Evolutionary conservation across 2,329 filamentous ascomycete genomes (phyloP).

Genomic region (Lasiodiplodia citricola): DNA sequence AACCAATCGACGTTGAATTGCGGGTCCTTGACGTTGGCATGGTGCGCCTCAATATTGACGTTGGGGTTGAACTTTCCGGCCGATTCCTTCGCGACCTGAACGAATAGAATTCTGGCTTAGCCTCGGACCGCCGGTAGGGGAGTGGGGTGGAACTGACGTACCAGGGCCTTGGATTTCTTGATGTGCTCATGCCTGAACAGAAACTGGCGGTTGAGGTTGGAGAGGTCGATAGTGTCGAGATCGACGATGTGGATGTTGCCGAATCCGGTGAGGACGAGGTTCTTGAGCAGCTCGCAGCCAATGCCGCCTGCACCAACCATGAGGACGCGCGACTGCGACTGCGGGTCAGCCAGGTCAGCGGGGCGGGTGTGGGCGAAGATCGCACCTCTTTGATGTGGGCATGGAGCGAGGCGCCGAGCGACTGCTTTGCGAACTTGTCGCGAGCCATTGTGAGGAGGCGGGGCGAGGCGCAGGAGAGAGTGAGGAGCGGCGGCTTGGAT

Average conservation of each 20-base stretch:
- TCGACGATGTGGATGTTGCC: constrained; percentile 94
- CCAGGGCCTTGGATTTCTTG: constrained; percentile 93
- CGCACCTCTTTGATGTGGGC: constrained; percentile 71
- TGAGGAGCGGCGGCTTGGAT: constrained; percentile 18
- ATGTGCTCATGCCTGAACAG: constrained; percentile 97
- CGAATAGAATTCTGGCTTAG: constrained; percentile 15
- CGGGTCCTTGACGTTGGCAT: constrained; percentile 91
- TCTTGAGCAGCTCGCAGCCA: constrained; percentile 96
- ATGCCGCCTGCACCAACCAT: constrained; percentile 98
- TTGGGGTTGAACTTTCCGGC: constrained; percentile 89
- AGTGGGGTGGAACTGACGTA: constrained; percentile 52
- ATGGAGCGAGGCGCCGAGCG: constrained; percentile 69
- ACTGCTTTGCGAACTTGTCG: constrained; percentile 61
- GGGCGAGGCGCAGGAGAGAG: constrained; percentile 18
- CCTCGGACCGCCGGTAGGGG: background rate
- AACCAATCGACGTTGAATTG: constrained; percentile 92
- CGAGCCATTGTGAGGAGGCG: constrained; percentile 48
- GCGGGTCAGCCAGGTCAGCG: constrained; percentile 34
- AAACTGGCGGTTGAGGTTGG: constrained; percentile 97
- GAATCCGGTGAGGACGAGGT: constrained; percentile 89
- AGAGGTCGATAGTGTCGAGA: constrained; percentile 96
- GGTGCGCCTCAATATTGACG: constrained; percentile 84
- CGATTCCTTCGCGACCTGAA: constrained; percentile 86
- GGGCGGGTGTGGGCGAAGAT: constrained; percentile 29
- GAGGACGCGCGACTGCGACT: constrained; percentile 75